Evolutionary conservation across 139 green algal species (phyloP).

Genomic region (Zygnema circumcarinatum): DNA sequence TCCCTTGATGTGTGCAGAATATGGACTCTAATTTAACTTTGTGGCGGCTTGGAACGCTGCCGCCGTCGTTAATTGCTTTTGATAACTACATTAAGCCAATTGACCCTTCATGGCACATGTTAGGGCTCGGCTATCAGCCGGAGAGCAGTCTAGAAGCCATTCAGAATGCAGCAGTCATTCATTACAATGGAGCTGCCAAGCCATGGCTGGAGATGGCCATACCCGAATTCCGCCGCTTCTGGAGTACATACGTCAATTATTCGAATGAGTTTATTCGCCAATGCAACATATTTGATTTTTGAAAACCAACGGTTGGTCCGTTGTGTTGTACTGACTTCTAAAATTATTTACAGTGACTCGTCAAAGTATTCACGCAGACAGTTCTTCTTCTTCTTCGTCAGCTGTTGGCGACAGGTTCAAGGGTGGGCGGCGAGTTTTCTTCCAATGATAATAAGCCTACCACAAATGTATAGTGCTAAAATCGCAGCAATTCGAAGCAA

Average conservation of each 20-base stretch:
- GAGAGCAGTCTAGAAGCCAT: conserved; percentile 29
- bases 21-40: conserved; percentile 32
- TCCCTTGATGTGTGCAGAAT: too few relatives aligned
- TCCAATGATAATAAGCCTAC: too few relatives aligned
- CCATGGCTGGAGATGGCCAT: conserved; percentile 58
- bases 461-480: too few relatives aligned
- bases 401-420: too few relatives aligned
- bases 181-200: conserved; percentile 52
- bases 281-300: conserved; percentile 57
- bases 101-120: conserved; percentile 44
- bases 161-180: conserved; percentile 43
- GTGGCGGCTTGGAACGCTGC: conserved; percentile 44
- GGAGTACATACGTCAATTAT: conserved; percentile 52
- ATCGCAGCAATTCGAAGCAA: too few relatives aligned
- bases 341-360: too few relatives aligned
- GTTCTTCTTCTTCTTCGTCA: too few relatives aligned
- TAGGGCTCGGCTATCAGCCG: conserved; percentile 49
- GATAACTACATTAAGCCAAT: conserved; percentile 26
- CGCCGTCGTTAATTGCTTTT: conserved; percentile 45
- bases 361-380: too few relatives aligned
- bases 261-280: conserved; percentile 45
- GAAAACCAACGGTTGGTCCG: neutral
- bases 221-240: conserved; percentile 41
- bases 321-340: too few relatives aligned
- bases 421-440: too few relatives aligned